A percentile compares a stretch with the other conserved stretches of the same genome.
Evolutionary conservation across 108 stramenopile species (phyloP).

Genomic region (Nannochloropsis oceanica): DNA sequence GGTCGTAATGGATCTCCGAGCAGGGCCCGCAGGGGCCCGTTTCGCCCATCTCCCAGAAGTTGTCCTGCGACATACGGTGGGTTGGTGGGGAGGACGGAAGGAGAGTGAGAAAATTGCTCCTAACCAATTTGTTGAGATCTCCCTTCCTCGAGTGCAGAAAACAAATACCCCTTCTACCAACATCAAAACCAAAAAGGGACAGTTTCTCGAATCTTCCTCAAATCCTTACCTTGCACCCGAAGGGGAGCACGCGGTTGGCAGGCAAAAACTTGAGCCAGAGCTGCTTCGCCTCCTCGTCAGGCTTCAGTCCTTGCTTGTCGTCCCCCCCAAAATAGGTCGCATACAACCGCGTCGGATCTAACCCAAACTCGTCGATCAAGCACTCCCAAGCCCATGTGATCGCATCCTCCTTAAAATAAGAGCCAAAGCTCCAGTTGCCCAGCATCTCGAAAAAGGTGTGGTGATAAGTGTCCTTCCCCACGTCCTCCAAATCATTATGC

Average conservation of each 20-base stretch:
- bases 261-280: conserved; percentile 86
- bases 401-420: conserved; percentile 96
- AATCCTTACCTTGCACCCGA: conserved; percentile 40
- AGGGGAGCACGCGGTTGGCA: conserved; percentile 72
- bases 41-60: conserved; percentile 99
- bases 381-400: conserved; percentile 92
- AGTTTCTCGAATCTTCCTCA: background rate
- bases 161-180: too few species aligned
- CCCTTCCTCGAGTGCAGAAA: too few species aligned
- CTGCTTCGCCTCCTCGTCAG: conserved; percentile 70
- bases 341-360: conserved; percentile 68
- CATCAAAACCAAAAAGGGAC: background rate
- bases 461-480: conserved; percentile 99
- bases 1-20: conserved; percentile 79
- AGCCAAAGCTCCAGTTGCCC: conserved; percentile 92
- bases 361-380: conserved; percentile 68
- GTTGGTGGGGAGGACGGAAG: conserved; percentile 58
- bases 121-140: background rate
- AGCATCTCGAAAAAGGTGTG: conserved; percentile 99
- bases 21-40: conserved; percentile 96
- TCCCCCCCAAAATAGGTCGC: conserved; percentile 98
- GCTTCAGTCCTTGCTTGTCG: conserved; percentile 57
- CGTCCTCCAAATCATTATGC: conserved; percentile 99
- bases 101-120: conserved; percentile 67
- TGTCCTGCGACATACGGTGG: conserved; percentile 64